Evolutionary conservation across 2,329 filamentous ascomycete genomes (phyloP), one percentile per base, ranked within the genome.

Genomic region (Colletotrichum sp.): DNA sequence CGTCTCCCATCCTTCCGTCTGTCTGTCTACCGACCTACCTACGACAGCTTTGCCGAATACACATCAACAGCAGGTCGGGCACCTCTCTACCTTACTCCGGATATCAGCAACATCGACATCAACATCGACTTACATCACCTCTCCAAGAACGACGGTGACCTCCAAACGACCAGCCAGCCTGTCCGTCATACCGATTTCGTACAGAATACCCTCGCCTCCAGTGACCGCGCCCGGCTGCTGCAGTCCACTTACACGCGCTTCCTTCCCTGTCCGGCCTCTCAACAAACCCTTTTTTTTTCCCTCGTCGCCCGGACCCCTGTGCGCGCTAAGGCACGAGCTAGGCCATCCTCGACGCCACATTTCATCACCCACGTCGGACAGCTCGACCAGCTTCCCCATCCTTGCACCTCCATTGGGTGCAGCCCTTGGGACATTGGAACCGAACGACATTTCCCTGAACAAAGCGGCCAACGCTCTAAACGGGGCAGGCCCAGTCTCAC

Each of bases 381-480:
- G 73, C 70, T 76, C 21, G 59, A 73, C 70, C 70, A 76, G 73
- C 73, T 76, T 73, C 73, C 64, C 64, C 73, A 69, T 76, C 73
- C 73, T 36, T 64, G 70, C 64, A 34, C 73, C 26, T 26, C 70
- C 30, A 73, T 73, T 76, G 73, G 73, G 64, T 69, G 57, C 70
- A 49, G 59, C 59, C 59, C 59, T 62, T 32, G 44, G 44, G 44
- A 52, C 44, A 59, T 21, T 62, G 26, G 60, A 75, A 75, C 60
- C 65, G 59, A 76, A 49, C 70, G 44, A 76, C 44, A 76, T 60
- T 73, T 69, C 34, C 30, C 39, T 34, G 57, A 72, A 64, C 57
- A 55, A 68, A 76, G 64, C 73, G 69, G 63, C 73, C 28, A 73
- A 32, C 60, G 59, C 73, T 76, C 57, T 69, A 73, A 73, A 69